phyloP scores from a whole-genome alignment of 148 eudicot species.

The Rhododendron griersonianum region DNA sequence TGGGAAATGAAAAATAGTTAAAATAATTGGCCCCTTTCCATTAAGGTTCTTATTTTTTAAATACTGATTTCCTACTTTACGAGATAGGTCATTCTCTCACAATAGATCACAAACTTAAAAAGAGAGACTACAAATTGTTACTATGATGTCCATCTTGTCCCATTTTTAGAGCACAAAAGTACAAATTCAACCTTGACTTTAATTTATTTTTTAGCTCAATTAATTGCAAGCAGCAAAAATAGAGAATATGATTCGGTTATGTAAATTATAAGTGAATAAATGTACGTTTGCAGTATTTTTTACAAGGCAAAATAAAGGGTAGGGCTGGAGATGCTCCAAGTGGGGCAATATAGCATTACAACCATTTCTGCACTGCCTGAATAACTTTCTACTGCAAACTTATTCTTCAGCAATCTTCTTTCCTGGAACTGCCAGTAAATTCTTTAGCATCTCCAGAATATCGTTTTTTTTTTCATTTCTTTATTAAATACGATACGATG shows the following conservation, averaged over 20 bases:
- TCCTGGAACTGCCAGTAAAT: neutral
- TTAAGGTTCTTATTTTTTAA: no score
- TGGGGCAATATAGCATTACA: neutral
- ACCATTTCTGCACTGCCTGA: neutral
- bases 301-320: neutral
- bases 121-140: no score
- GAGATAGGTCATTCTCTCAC: no score
- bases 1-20: neutral
- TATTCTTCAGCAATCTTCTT: neutral
- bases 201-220: neutral
- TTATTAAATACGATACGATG: neutral
- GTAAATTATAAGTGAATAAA: neutral
- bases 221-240: neutral
- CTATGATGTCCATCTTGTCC: neutral
- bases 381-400: neutral
- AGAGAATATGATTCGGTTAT: neutral
- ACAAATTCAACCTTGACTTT: neutral
- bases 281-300: neutral
- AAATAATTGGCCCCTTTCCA: no score
- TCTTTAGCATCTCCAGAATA: neutral
- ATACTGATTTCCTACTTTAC: no score
- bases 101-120: no score
- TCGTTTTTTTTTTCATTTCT: neutral
- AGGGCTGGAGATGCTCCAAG: neutral
- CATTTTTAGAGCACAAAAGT: neutral